Base-by-base conservation (phyloP, 768 basidiomycete genomes). In the Mycena polygramma region DNA sequence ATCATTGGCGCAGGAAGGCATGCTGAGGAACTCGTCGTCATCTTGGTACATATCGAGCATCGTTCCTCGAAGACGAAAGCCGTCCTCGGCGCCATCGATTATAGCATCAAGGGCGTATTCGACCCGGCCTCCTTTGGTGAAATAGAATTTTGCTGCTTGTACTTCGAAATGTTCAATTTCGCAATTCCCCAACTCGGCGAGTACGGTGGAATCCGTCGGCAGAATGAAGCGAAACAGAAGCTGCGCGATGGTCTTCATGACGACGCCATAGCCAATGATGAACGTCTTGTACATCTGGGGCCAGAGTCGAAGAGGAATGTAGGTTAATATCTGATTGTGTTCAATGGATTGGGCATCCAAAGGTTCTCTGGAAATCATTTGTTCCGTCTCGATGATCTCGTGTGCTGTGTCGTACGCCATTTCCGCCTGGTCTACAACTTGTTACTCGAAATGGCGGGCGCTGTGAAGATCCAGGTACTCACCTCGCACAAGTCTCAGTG, bases 401-500 rank as follows among this genome's bases (percentile, higher is more conserved):
- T 49, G 51, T 49, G 55, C 59, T 30, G 46, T 58, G 54, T 74
- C 73, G 45, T 62, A 61, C 20, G 24, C 49, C 55, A 71, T 55
- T 36, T 61, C 69, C 26, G 70, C 73, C 24, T 68, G 46, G 22
- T 54, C 73, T 74, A 35, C 7, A 30, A 51, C n/a, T 41, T 39
- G 24, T 66, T 22, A 66, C 30, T 30, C 30, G 30, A 30, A 30
- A 30, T 30, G 30, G 30, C 30, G 30, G 30, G 30, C 30, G 30
- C 30, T 30, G 30, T 30, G 30, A 30, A 30, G 6, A 30, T 6
- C 30, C 30, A 30, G 30, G 30, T n/a, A n/a, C n/a, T n/a, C 30
- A 77, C 77, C 66, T 52, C 37, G 19, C 4, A 76, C 58, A n/a
- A 70, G 71, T 19, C 69, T 73, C 41, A 72, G 30, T 61, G 70